phyloP scores from a whole-genome alignment of 495 filamentous ascomycete genomes.

The Penicillium coffeae region DNA sequence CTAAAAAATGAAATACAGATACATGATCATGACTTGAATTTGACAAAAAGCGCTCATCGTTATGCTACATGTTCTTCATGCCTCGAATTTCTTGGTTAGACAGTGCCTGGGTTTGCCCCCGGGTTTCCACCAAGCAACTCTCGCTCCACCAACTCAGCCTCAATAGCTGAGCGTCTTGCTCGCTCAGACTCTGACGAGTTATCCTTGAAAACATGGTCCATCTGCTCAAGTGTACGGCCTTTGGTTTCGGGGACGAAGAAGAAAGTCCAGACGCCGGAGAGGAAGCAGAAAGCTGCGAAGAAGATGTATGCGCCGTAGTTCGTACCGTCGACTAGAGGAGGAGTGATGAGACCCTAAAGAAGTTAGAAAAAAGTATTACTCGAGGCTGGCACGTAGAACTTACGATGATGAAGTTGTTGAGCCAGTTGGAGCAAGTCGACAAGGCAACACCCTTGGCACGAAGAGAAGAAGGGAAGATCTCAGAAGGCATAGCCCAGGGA shows the following conservation, averaged over 20 bases:
- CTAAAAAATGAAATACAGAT: too few species aligned
- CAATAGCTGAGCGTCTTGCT: constrained; percentile 35
- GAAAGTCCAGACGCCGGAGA: constrained; percentile 49
- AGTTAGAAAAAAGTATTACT: background rate
- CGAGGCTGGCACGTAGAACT: constrained; percentile 1
- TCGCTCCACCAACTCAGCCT: constrained; percentile 18
- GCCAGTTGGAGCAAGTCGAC: constrained; percentile 52
- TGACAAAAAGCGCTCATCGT: background rate
- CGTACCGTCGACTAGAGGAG: constrained; percentile 50
- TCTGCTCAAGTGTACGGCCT: constrained; percentile 55
- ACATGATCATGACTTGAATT: too few species aligned
- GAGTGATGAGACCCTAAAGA: constrained; percentile 46
- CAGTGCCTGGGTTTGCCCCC: background rate
- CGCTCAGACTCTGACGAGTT: constrained; percentile 39
- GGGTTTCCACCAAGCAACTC: background rate
- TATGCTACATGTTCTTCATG: background rate
- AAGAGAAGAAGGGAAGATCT: constrained; percentile 45
- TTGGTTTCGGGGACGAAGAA: constrained; percentile 57
- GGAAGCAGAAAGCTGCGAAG: constrained; percentile 55
- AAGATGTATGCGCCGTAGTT: constrained; percentile 55
- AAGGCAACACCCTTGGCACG: constrained; percentile 52
- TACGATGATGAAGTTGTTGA: constrained; percentile 56
- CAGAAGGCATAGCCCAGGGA: constrained; percentile 44
- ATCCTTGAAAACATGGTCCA: constrained; percentile 52
- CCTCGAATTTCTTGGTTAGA: background rate